Evolutionary conservation across 768 basidiomycete species (phyloP), one percentile per base, ranked within the genome.

Genomic region (Paxillus involutus): DNA sequence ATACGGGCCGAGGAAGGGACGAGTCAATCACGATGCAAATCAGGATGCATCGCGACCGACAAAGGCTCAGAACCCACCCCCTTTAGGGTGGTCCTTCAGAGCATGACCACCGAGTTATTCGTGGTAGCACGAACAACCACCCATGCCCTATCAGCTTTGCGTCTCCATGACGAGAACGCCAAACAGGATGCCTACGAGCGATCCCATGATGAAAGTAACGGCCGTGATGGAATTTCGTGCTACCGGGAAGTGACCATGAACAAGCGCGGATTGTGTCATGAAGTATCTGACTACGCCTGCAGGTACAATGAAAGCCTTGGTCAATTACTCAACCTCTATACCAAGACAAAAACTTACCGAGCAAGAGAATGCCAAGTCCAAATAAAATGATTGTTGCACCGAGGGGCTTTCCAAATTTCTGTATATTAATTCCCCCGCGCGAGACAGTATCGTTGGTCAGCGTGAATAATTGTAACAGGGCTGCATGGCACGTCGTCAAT

Each of bases 401-500:
- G 2, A 85, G 68, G 4, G 82, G 80, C 16, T 77, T 74, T 24
- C 81, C 77, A 59, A 71, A 77, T 40, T 59, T 65, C 56, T 66
- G 58, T 6, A 60, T 14, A 21, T 60, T 48, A 17, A 49, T 3
- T 2, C 44, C 29, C 13, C 43, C 44, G 12, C 49, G 52, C 40
- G 49, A 13, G 3, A 19, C 24, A 16, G 49, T 42, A 1, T 59
- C 39, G 26, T 61, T 60, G 14, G 73, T 66, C 44, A 79, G 62
- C 6, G 76, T 71, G 59, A 84, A 81, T 3, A 85, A 64, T 54
- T 85, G 83, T 0, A 85, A 79, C 8, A 84, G 72, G n/a, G 80
- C 82, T 58, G 16, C 2, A 56, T 16, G 30, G 21, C 56, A 11
- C 52, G 13, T 40, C 16, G n/a, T 45, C 29, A 39, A 21, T 19